These are phyloP conservation scores for Kazachstania bromeliacearum DNA, from an alignment of 805 yeast species.

Conservation along the genomic window DNA sequence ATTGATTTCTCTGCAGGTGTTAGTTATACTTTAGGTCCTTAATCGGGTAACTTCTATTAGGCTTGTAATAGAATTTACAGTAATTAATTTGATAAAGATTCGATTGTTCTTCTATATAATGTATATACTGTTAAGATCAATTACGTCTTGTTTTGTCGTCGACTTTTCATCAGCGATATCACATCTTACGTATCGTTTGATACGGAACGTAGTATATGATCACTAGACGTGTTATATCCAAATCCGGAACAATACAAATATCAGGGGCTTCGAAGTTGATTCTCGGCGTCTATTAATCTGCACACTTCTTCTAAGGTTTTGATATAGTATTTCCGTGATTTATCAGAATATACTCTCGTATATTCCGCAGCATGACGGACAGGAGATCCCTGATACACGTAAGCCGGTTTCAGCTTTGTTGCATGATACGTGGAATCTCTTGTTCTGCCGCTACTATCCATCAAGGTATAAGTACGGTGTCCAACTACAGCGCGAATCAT, in stretches of 20 bases:
- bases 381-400: not conserved
- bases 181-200: no score
- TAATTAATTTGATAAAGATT: no score
- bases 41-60: no score
- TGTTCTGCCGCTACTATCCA: not conserved
- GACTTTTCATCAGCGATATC: no score
- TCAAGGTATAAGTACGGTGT: not conserved
- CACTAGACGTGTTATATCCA: no score
- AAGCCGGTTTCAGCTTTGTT: not conserved
- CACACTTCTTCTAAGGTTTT: not conserved
- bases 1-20: no score
- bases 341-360: slow-evolving; percentile 1
- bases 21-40: no score
- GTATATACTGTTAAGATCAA: no score
- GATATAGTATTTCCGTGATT: not conserved
- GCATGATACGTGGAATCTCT: not conserved
- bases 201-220: no score
- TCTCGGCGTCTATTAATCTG: not conserved
- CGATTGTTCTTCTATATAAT: no score
- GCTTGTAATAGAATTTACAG: no score
- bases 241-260: not conserved
- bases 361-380: not conserved
- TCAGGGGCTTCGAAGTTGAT: not conserved
- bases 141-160: no score
- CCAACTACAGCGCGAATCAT: not conserved